Percentiles rank a stretch among this genome's conserved stretches.
phyloP scores from a whole-genome alignment of 805 yeast genomes.

The Candida nonsorbophila region DNA sequence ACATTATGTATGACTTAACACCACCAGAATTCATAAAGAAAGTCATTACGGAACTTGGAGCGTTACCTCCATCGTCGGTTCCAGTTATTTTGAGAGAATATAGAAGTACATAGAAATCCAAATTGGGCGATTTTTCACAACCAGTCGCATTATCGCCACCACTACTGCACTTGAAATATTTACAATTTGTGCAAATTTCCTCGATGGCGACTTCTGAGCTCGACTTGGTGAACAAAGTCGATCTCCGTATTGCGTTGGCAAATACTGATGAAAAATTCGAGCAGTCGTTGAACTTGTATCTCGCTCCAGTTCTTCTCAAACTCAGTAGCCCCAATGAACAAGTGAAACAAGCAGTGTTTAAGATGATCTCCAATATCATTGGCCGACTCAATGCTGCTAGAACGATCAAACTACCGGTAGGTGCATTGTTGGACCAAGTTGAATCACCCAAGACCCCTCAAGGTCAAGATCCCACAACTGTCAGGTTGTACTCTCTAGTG shows the following conservation, averaged over 20 bases:
- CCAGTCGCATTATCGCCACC: background rate
- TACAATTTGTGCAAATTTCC: no score
- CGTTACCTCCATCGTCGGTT: conserved; percentile 96
- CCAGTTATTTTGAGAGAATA: conserved; percentile 95
- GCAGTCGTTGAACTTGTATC: conserved; percentile 51
- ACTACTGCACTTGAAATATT: no score
- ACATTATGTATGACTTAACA: conserved; percentile 88
- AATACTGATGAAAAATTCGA: conserved; percentile 61
- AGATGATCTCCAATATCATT: conserved; percentile 60
- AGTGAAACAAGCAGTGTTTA: conserved; percentile 64
- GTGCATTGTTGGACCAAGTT: conserved; percentile 59
- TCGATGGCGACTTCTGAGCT: conserved; percentile 45
- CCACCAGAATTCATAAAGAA: conserved; percentile 92
- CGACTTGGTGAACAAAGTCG: conserved; percentile 68
- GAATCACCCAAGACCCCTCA: conserved; percentile 45
- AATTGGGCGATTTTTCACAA: conserved; percentile 5
- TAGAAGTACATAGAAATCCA: conserved; percentile 32
- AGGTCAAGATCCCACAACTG: conserved; percentile 42
- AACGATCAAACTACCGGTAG: conserved; percentile 56
- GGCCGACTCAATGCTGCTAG: conserved; percentile 59
- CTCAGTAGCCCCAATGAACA: conserved; percentile 62
- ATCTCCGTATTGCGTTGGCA: conserved; percentile 75
- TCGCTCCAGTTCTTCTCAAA: conserved; percentile 76
- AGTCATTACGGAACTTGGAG: conserved; percentile 93
- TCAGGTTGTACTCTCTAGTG: conserved; percentile 56